Evolutionary conservation across 345 rosid species (phyloP).

Genomic region (Populus simonii): DNA sequence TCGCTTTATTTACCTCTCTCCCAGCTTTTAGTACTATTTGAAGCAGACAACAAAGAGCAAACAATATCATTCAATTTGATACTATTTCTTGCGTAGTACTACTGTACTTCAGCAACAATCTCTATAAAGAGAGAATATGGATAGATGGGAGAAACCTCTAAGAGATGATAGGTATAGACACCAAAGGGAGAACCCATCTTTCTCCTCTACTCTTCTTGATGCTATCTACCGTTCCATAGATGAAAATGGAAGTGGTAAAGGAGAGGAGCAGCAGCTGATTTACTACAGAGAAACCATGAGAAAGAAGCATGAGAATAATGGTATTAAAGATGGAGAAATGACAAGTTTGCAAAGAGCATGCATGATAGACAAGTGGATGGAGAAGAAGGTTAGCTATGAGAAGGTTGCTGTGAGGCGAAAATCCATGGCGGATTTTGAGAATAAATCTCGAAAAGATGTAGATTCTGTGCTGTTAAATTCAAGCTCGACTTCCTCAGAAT

Average conservation of each 20-base stretch:
- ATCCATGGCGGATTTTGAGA: slow-evolving; percentile 17
- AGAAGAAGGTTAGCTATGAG: slow-evolving; percentile 34
- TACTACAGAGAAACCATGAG: slow-evolving; percentile 20
- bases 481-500: slow-evolving; percentile 23
- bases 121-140: slow-evolving; percentile 40
- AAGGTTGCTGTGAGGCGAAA: slow-evolving; percentile 4
- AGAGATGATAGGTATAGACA: slow-evolving; percentile 27
- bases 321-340: slow-evolving; percentile 2
- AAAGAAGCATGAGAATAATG: slow-evolving; percentile 10
- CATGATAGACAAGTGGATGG: slow-evolving; percentile 51
- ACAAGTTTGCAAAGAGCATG: slow-evolving; percentile 23
- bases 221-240: slow-evolving; percentile 35
- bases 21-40: slow-evolving; percentile 32
- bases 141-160: slow-evolving; percentile 36
- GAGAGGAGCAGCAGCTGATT: slow-evolving; percentile 9
- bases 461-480: slow-evolving; percentile 22
- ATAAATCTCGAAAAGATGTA: background rate
- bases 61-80: slow-evolving; percentile 26
- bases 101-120: background rate
- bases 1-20: slow-evolving; percentile 6
- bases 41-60: slow-evolving; percentile 30
- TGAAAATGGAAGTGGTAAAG: slow-evolving; percentile 11
- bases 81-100: slow-evolving; percentile 28
- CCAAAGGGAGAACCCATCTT: slow-evolving; percentile 27
- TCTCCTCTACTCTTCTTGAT: slow-evolving; percentile 35